These are phyloP conservation scores for Hypoxylon rickii DNA, from an alignment of 495 filamentous ascomycete species.

Conservation along the genomic window DNA sequence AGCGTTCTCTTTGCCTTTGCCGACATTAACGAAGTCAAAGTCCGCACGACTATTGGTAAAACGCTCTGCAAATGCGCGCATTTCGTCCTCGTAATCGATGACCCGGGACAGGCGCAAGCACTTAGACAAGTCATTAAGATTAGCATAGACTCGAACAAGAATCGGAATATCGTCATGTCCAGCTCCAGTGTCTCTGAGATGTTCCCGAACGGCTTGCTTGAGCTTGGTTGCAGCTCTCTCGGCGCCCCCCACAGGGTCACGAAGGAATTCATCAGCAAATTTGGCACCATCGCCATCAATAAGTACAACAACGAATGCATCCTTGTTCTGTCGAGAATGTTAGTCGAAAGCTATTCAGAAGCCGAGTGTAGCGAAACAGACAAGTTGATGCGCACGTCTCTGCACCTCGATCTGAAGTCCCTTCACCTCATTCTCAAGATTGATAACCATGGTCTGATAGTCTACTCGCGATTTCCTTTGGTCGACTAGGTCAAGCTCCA, in stretches of 20 bases:
- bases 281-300: constrained; percentile 43
- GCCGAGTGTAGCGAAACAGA: constrained; percentile 14
- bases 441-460: constrained; percentile 29
- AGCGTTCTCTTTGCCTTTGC: constrained; percentile 41
- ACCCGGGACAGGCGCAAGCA: constrained; percentile 37
- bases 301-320: constrained; percentile 40
- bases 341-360: constrained; percentile 2
- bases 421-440: constrained; percentile 28
- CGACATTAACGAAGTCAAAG: constrained; percentile 43
- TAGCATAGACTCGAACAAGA: constrained; percentile 40
- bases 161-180: constrained; percentile 38
- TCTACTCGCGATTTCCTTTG: constrained; percentile 32
- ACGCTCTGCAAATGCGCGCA: constrained; percentile 37
- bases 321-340: constrained; percentile 27
- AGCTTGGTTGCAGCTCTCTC: constrained; percentile 37
- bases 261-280: constrained; percentile 40
- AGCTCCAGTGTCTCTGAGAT: constrained; percentile 31
- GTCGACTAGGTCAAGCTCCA: constrained; percentile 39
- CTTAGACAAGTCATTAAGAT: constrained; percentile 39
- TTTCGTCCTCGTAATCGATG: constrained; percentile 35
- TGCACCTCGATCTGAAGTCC: constrained; percentile 27
- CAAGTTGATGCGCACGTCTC: constrained; percentile 33
- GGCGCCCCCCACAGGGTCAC: constrained; percentile 33
- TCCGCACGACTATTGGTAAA: constrained; percentile 41
- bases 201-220: constrained; percentile 38